Evolutionary conservation across 2,329 filamentous ascomycete species (phyloP).

Genomic region (Tolypocladium paradoxum): DNA sequence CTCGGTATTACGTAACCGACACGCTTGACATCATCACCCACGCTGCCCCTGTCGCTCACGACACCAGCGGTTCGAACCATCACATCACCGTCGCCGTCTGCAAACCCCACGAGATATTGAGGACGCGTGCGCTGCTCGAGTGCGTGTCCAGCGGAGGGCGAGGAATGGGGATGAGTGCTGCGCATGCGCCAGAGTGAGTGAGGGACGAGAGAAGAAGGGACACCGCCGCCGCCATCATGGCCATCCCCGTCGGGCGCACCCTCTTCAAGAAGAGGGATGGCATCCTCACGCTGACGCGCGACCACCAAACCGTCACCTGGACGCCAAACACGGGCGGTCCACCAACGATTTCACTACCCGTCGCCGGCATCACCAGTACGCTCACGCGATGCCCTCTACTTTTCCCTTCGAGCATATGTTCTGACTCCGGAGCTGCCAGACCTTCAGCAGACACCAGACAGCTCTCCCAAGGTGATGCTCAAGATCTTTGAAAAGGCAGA

Average conservation of each 20-base stretch:
- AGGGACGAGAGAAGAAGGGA: neutral
- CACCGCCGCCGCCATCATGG: conserved; percentile 29
- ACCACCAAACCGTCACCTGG: conserved; percentile 71
- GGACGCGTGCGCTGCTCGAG: neutral
- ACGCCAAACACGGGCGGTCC: conserved; percentile 56
- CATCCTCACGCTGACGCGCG: conserved; percentile 61
- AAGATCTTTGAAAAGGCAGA: conserved; percentile 73
- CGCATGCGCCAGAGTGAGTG: neutral
- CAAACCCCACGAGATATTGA: neutral
- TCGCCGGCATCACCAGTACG: conserved; percentile 75
- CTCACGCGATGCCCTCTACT: conserved; percentile 2
- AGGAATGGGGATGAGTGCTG: neutral
- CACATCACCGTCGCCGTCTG: neutral
- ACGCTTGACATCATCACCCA: neutral
- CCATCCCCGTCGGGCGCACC: conserved; percentile 52
- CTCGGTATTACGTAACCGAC: neutral
- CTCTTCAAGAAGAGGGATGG: conserved; percentile 97
- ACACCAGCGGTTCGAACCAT: neutral
- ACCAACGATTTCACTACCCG: conserved; percentile 56
- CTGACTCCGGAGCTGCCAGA: conserved; percentile 37
- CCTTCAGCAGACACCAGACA: conserved; percentile 87
- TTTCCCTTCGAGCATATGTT: neutral
- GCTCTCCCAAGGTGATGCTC: conserved; percentile 81
- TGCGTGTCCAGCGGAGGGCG: neutral
- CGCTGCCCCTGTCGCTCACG: neutral